Evolutionary conservation across 2,329 filamentous ascomycete genomes (phyloP).

Genomic region (Aspergillus hortae): DNA sequence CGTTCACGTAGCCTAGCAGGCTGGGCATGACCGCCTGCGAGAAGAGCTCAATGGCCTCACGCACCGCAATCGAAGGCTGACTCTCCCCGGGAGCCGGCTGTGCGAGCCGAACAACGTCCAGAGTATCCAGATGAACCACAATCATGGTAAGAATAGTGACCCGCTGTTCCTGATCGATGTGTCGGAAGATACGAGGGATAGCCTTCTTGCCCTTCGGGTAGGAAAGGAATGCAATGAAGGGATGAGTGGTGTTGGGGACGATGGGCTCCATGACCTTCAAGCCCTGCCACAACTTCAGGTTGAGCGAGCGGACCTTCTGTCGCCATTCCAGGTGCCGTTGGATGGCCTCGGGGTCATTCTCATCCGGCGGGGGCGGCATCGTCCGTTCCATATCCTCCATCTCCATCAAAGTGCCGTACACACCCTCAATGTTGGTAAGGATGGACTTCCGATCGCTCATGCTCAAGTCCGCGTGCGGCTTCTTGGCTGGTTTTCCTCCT

Average conservation of each 20-base stretch:
- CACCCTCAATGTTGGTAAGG: slow-evolving; percentile 79
- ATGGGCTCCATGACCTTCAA: slow-evolving; percentile 94
- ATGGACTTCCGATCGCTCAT: slow-evolving; percentile 76
- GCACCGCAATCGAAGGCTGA: slow-evolving; percentile 69
- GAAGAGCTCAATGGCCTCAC: slow-evolving; percentile 92
- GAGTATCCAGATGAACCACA: slow-evolving; percentile 82
- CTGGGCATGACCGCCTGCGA: slow-evolving; percentile 83
- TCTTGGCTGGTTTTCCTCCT: slow-evolving; percentile 51
- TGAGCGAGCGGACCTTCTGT: slow-evolving; percentile 66
- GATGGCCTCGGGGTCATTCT: slow-evolving; percentile 65
- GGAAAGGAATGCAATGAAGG: slow-evolving; percentile 93
- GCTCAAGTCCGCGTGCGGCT: slow-evolving; percentile 49
- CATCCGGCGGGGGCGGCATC: slow-evolving; percentile 65
- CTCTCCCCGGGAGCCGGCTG: slow-evolving; percentile 70
- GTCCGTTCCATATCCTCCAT: slow-evolving; percentile 89
- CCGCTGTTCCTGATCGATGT: slow-evolving; percentile 86
- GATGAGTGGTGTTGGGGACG: slow-evolving; percentile 66
- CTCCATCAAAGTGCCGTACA: slow-evolving; percentile 85
- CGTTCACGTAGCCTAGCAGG: slow-evolving; percentile 83
- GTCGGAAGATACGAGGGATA: slow-evolving; percentile 89
- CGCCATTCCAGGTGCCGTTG: slow-evolving; percentile 78
- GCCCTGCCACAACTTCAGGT: slow-evolving; percentile 75
- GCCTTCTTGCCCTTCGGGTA: slow-evolving; percentile 96
- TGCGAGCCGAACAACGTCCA: slow-evolving; percentile 83
- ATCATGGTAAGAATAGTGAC: slow-evolving; percentile 94